These are phyloP conservation scores for Hypoxylon sp. DNA, from an alignment of 2,329 filamentous ascomycete genomes.

Conservation along the genomic window DNA sequence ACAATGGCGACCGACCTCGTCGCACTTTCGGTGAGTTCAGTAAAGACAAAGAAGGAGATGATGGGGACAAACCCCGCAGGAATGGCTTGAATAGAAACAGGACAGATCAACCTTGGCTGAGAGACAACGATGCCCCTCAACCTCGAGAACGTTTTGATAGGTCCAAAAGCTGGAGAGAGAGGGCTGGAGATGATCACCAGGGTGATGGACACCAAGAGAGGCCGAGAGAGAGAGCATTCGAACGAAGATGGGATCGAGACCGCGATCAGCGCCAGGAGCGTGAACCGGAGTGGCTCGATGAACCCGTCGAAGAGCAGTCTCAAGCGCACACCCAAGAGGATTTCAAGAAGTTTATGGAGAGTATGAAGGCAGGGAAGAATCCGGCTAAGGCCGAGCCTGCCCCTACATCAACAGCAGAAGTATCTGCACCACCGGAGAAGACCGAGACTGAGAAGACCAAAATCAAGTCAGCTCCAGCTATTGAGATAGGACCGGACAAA, in stretches of 20 bases:
- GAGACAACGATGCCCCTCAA: slow-evolving; percentile 62
- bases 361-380: slow-evolving; percentile 80
- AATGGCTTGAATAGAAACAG: slow-evolving; percentile 76
- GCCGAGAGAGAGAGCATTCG: slow-evolving; percentile 71
- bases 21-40: slow-evolving; percentile 66
- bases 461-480: slow-evolving; percentile 71
- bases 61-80: slow-evolving; percentile 69
- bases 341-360: slow-evolving; percentile 94
- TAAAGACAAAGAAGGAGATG: slow-evolving; percentile 65
- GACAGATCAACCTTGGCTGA: slow-evolving; percentile 82
- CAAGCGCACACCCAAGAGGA: slow-evolving; percentile 87
- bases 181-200: slow-evolving; percentile 58
- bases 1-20: slow-evolving; percentile 68
- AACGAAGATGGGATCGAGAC: slow-evolving; percentile 70
- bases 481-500: slow-evolving; percentile 80
- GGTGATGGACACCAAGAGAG: slow-evolving; percentile 58
- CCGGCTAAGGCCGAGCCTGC: slow-evolving; percentile 57
- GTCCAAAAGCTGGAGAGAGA: slow-evolving; percentile 73
- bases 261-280: slow-evolving; percentile 75
- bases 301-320: slow-evolving; percentile 76
- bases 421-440: slow-evolving; percentile 56
- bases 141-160: slow-evolving; percentile 70
- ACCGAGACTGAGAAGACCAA: slow-evolving; percentile 67
- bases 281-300: slow-evolving; percentile 93
- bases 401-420: slow-evolving; percentile 53